phyloP scores from a whole-genome alignment of 495 filamentous ascomycete species.

The Cudoniella acicularis region DNA sequence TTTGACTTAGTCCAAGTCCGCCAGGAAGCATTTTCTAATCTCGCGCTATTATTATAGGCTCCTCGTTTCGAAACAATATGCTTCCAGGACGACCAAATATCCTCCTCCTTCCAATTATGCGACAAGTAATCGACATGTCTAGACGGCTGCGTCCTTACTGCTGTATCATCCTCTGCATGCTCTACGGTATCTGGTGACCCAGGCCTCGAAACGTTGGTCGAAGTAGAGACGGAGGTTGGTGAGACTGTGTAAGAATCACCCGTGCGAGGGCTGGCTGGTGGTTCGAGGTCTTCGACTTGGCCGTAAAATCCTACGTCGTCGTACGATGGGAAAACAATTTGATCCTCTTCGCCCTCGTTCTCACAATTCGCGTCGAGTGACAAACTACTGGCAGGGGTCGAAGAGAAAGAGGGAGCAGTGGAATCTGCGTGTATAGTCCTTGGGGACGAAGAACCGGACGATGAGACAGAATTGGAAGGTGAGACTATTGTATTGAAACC shows the following conservation, averaged over 20 bases:
- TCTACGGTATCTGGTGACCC: conserved; percentile 40
- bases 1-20: conserved; percentile 92
- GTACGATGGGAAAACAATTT: conserved; percentile 56
- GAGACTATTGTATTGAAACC: conserved; percentile 16
- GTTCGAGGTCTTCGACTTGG: conserved; percentile 42
- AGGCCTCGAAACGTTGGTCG: conserved; percentile 42
- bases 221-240: conserved; percentile 40
- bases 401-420: conserved; percentile 21
- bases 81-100: conserved; percentile 97
- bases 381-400: conserved; percentile 58
- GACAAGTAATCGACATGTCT: conserved; percentile 95
- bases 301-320: conserved; percentile 46
- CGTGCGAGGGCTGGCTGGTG: conserved; percentile 39
- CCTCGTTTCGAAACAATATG: conserved; percentile 77
- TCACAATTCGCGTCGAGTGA: conserved; percentile 55
- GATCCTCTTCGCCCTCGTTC: conserved; percentile 45
- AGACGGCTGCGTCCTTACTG: conserved; percentile 71
- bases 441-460: conserved; percentile 18
- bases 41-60: conserved; percentile 72
- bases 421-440: conserved; percentile 22
- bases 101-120: conserved; percentile 92
- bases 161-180: conserved; percentile 79
- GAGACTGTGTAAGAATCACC: conserved; percentile 43
- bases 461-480: conserved; percentile 15
- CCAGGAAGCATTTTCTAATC: conserved; percentile 96